These are phyloP conservation scores for Xylaria venustula DNA, from an alignment of 495 filamentous ascomycete genomes.

Conservation along the genomic window DNA sequence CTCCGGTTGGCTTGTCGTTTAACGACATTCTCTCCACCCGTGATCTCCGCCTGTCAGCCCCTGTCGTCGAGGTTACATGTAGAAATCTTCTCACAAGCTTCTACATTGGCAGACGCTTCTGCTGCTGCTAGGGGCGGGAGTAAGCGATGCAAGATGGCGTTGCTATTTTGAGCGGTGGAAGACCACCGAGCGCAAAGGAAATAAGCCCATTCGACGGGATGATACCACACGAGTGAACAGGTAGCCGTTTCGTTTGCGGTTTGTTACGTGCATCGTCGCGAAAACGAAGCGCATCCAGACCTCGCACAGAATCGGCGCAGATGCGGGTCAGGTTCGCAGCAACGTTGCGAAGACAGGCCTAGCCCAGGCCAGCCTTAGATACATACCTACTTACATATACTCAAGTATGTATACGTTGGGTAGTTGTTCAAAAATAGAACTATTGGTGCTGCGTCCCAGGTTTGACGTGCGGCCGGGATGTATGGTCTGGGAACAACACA, in stretches of 20 bases:
- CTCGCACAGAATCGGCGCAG: constrained; percentile 2
- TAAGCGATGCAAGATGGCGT: constrained; percentile 15
- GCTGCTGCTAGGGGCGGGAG: constrained; percentile 6
- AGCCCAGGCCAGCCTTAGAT: no score
- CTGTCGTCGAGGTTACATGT: background rate
- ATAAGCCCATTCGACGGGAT: constrained; percentile 1
- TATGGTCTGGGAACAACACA: background rate
- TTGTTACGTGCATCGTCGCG: constrained; percentile 17
- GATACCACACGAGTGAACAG: background rate
- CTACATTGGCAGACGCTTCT: background rate
- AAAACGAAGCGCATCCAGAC: constrained; percentile 7
- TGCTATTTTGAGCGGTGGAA: constrained; percentile 15
- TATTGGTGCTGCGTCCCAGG: background rate
- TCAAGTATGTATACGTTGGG: background rate
- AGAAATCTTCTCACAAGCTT: constrained; percentile 8
- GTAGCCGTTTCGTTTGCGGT: constrained; percentile 1
- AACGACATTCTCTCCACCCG: background rate
- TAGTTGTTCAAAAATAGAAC: constrained; percentile 1
- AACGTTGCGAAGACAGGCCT: background rate
- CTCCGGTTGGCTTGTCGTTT: constrained; percentile 1
- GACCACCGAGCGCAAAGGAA: background rate
- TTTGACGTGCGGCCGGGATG: constrained; percentile 11
- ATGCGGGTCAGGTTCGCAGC: background rate
- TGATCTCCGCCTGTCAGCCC: constrained; percentile 3
- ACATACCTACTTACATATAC: no score